Base-by-base conservation (phyloP, 257 asterid species). In the Perilla frutescens region DNA sequence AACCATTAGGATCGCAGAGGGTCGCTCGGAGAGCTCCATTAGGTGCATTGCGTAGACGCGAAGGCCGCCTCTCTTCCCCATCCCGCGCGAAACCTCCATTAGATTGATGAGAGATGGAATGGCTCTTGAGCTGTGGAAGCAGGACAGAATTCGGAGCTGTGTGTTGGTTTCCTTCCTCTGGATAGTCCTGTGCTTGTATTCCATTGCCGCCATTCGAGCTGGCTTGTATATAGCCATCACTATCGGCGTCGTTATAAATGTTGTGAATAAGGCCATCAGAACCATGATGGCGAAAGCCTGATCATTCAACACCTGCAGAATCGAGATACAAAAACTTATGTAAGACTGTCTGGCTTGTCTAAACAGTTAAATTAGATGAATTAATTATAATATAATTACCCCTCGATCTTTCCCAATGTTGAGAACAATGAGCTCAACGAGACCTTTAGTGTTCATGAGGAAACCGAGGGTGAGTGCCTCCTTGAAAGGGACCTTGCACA, bases 401-500 rank as follows among this genome's bases (percentile, higher is more conserved):
- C 83, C 83, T 31, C 83, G 37, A 14, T 81, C 85, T 74, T 47
- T 81, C 1, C 85, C 85, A 10, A 81, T 81, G 83, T 92, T 92
- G 59, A 90, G 98, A 55, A 92, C 96, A 63, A 92, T 92, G 78
- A 92, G 92, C 82, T 90, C 96, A 31, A 92, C 98, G 66, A 92
- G 66, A 2, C 88, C 88, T 76, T 84, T 81, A 4, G 91, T 92
- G 75, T 92, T 92, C 98, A 92, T 92, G 20, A 92, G 78, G 39
- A 92, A 84, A 15, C 96, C 98, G 34, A 92, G 96, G 9, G 96
- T 78, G 7, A 88, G 39, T 1, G 98, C 90, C 74, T 92, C 98
- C 5, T 32, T 57, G 10, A 80, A 40, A 0, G 96, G 91, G 63
- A 90, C 14, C 75, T 82, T 84, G 80, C 88, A 92, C 26, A 79